phyloP scores from a whole-genome alignment of 2,329 filamentous ascomycete species.

The Cadophora luteo-olivacea region DNA sequence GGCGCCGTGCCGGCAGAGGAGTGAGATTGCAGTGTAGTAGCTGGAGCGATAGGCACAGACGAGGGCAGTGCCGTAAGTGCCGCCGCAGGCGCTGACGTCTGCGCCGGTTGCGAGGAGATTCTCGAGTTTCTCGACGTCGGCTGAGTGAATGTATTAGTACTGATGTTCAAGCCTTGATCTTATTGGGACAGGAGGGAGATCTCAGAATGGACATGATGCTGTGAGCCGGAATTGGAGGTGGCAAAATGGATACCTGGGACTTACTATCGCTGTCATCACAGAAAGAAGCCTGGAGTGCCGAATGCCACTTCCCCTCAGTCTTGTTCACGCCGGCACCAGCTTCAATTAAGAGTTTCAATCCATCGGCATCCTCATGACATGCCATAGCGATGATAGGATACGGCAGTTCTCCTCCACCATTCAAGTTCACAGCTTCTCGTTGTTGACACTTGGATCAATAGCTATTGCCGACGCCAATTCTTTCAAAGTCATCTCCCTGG shows the following conservation, averaged over 20 bases:
- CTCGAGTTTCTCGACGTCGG: neutral
- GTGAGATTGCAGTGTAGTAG: constrained; percentile 4
- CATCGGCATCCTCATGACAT: neutral
- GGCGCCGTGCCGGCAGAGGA: constrained; percentile 9
- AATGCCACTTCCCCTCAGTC: constrained; percentile 5
- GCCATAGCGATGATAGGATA: constrained; percentile 15
- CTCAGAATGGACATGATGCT: neutral
- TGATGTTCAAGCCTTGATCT: neutral
- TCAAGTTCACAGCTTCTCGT: constrained; percentile 18
- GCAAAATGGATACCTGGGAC: too few species aligned
- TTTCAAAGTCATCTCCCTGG: constrained; percentile 12
- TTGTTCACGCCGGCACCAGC: constrained; percentile 12
- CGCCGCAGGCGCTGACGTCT: constrained; percentile 8
- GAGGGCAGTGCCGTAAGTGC: constrained; percentile 5
- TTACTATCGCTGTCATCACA: constrained; percentile 7
- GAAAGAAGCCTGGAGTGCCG: constrained; percentile 4
- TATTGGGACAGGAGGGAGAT: neutral
- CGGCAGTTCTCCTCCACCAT: constrained; percentile 3
- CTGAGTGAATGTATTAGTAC: neutral
- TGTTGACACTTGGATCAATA: constrained; percentile 32
- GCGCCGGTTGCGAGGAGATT: constrained; percentile 11
- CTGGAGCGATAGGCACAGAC: neutral
- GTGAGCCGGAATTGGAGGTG: neutral
- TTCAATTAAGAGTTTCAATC: constrained; percentile 8
- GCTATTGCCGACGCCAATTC: constrained; percentile 36